Conservation (phyloP, 768 basidiomycete genomes). For the Panaeolus cyanescens region DNA sequence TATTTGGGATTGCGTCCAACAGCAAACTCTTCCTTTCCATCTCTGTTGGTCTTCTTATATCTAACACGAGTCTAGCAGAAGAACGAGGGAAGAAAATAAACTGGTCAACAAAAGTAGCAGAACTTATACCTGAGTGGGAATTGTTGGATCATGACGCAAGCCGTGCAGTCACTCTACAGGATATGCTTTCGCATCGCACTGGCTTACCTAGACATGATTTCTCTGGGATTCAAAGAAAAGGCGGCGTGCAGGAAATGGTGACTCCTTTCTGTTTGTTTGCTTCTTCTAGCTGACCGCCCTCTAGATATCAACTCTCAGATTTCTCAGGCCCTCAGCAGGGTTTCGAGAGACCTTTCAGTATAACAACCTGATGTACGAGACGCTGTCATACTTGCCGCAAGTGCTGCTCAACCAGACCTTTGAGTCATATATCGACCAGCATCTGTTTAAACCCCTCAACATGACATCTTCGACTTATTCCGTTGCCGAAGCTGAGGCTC, state of each 20-base stretch:
- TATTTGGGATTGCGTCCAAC: conserved; percentile 48
- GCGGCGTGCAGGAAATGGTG: conserved; percentile 38
- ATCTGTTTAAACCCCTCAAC: conserved; percentile 38
- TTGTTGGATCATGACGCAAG: conserved; percentile 39
- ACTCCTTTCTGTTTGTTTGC: not conserved
- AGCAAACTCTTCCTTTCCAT: conserved; percentile 42
- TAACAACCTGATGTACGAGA: conserved; percentile 48
- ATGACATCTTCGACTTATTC: conserved; percentile 43
- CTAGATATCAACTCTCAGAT: conserved; percentile 37
- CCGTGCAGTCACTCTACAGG: conserved; percentile 35
- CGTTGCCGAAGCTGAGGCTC: conserved; percentile 33
- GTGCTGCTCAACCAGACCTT: conserved; percentile 40
- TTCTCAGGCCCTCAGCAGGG: conserved; percentile 41
- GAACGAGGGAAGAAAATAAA: conserved; percentile 29
- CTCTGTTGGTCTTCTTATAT: conserved; percentile 39
- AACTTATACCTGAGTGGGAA: conserved; percentile 41
- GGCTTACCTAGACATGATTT: conserved; percentile 48
- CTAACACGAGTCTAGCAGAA: conserved; percentile 34
- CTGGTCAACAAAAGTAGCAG: conserved; percentile 38
- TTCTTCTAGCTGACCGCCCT: not conserved
- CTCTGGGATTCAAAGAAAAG: conserved; percentile 29
- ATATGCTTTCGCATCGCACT: conserved; percentile 45
- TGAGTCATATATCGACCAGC: conserved; percentile 38
- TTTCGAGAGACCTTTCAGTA: conserved; percentile 45
- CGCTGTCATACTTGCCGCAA: conserved; percentile 38